Evolutionary conservation across 495 filamentous ascomycete genomes (phyloP), one percentile per base, ranked within the genome.

Genomic region (Glarea lozoyensis): DNA sequence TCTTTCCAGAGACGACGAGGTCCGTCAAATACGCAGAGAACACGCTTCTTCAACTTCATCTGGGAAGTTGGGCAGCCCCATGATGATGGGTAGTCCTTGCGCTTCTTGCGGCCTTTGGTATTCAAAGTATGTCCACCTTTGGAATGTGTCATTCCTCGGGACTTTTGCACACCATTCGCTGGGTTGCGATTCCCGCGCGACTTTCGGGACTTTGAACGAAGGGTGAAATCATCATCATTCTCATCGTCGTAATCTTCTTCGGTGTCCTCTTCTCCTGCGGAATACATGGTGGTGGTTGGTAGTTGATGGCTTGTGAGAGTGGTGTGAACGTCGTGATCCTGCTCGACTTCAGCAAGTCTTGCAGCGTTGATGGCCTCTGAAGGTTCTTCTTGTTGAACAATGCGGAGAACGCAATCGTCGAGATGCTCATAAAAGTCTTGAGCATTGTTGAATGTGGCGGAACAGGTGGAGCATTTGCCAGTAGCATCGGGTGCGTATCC

Each of bases 341-440:
- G 69, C 33, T 85, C 84, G 10, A 95, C 82, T 52, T 88, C 88
- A 39, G 70, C 77, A 20, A 99, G 73, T 13, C 82, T 76, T 59
- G 81, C 70, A 48, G 95, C 86, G 65, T 97, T 99, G 73, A 94
- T 92, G 27, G 84, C 86, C 66, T 96, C 93, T 42, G 85, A 85
- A 4, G 93, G 93, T 57, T 97, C 92, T 58, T 93, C 86, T 64
- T 95, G 88, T 59, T 97, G 93, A 27, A 99, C 93, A 42, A 96
- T 90, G 54, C 88, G 86, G 43, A 97, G 75, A 43, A 99, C 93
- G 62, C 92, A 99, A 71, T 99, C 92, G 60, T 99, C 92, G 52
- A 99, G 65, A 75, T 99, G 92, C 71, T 99, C 92, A 62, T 97
- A 97, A 64, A 97, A 96, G 61, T 97, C 89, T 56, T 99, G 92